Base-by-base conservation (phyloP, 805 yeast genomes). In the Scheffersomyces stipitis region DNA sequence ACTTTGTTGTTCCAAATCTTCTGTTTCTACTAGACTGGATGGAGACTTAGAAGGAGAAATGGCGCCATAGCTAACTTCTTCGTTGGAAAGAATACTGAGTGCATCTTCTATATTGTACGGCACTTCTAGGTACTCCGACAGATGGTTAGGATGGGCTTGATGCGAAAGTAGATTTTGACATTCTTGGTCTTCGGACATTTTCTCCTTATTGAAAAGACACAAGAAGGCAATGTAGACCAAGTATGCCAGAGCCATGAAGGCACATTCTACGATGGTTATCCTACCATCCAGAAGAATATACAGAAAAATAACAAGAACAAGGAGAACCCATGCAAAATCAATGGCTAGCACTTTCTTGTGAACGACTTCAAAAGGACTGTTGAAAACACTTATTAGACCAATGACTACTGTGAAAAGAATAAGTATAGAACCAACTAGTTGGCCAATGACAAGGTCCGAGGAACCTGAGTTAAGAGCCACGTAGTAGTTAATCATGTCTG, bases 401-500 rank as follows among this genome's bases (percentile, higher is more conserved):
- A 67, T 48, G 1, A 64, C 53, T 1, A 67, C 41, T 1, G 66
- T 56, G 34, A 64, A 54, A 28, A 61, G 54, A 9, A 67, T 58
- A 2, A 62, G 37, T 9, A 53, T 55, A 3, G 68, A 58, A 1
- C 73, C 72, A 4, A 65, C 49, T 5, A 64, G 41, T 40, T 67
- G 71, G 3, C 72, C 72, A 20, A 67, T 38, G 3, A 64, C 63
- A 15, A 67, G 42, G 26, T 64, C 69, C 1, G 57, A 41, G 2
- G 67, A 54, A 14, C 55, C 47, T 6, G 57, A 42, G 13, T 45
- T 40, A 14, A 67, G 44, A 5, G 64, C 52, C 18, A 58, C 47
- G 33, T 62, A 55, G 45, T 64, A 64, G 36, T 61, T 65, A 14
- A 66, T 42, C 15, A 67, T 47, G 42, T 67, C 73, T 8, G 70